These are phyloP conservation scores for Thielaviopsis populi DNA, from an alignment of 2,329 filamentous ascomycete genomes.

Conservation along the genomic window DNA sequence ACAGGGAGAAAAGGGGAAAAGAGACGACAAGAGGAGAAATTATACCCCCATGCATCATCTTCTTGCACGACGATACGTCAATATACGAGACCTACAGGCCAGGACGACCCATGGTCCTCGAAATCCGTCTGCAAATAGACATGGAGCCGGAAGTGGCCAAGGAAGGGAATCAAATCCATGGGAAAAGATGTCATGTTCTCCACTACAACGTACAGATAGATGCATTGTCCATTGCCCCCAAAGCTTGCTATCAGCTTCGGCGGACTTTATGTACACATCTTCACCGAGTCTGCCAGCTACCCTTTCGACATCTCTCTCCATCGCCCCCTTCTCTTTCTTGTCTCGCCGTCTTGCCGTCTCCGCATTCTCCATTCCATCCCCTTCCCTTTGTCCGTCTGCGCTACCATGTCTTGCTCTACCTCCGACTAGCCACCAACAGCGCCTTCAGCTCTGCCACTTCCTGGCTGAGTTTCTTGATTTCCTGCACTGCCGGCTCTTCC, in stretches of 20 bases:
- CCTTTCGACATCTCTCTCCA: neutral
- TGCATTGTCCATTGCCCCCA: neutral
- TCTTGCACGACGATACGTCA: neutral
- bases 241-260: neutral
- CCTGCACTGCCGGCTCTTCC: constrained; percentile 58
- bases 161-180: neutral
- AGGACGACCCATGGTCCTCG: neutral
- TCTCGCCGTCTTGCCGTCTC: neutral
- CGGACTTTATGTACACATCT: neutral
- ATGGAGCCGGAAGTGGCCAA: neutral
- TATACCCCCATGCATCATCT: neutral
- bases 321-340: neutral
- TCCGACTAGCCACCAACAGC: constrained; percentile 24
- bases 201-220: neutral
- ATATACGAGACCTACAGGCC: neutral
- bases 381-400: neutral
- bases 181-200: neutral
- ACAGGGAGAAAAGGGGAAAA: neutral
- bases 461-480: constrained; percentile 43
- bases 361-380: too few relatives aligned
- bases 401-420: neutral
- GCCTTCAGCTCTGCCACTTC: constrained; percentile 44
- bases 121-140: neutral
- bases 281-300: neutral
- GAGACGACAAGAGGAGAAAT: neutral